Base-by-base conservation (phyloP, 352 stramenopile genomes). In the Pythium monospermum region DNA sequence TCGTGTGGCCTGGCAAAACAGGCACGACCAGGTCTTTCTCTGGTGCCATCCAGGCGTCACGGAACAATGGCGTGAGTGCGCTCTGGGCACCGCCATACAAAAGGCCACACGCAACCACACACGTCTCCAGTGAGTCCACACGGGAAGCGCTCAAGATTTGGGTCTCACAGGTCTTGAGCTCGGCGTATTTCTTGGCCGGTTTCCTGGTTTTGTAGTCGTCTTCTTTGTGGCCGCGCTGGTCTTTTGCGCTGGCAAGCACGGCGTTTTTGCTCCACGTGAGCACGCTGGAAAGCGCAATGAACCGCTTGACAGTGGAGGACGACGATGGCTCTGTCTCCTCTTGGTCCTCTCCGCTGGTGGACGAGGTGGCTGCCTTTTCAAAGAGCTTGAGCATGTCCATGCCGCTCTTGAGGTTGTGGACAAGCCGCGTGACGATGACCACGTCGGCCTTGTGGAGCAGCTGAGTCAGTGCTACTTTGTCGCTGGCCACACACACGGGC, bases 121-220 rank as follows among this genome's bases (percentile, higher is more conserved):
- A 84, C 25, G 82, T 93, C 32, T 86, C 74, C 6, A 94, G 64
- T 19, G 73, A 68, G 6, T 87, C 85, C 2, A 62, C 45, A 8
- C 72, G 79, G 21, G 76, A 55, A 4, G 84, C 77, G 8, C 76
- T 88, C 37, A 94, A 53, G 22, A 94, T 82, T 50, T 94, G 85
- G 8, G 85, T 92, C 65, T 95, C 85, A 21, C 66, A 59, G 11
- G 77, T 87, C 61, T 94, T 94, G 38, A 92, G 71, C 18, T 90
- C 76, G 31, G 76, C 61, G 53, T 80, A 93, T 47, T 74, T 76
- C 16, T 69, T 65, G 15, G 78, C 71, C 6, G 83, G 80, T 35
- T 89, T 88, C 45, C 85, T 68, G 16, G 68, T 76, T 51, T 90
- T 91, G 66, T 93, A 95, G 35, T 74, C 69, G 52, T 85, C 73